Conservation (phyloP, 1,284 basidiomycete species). For the Irpex lacteus region DNA sequence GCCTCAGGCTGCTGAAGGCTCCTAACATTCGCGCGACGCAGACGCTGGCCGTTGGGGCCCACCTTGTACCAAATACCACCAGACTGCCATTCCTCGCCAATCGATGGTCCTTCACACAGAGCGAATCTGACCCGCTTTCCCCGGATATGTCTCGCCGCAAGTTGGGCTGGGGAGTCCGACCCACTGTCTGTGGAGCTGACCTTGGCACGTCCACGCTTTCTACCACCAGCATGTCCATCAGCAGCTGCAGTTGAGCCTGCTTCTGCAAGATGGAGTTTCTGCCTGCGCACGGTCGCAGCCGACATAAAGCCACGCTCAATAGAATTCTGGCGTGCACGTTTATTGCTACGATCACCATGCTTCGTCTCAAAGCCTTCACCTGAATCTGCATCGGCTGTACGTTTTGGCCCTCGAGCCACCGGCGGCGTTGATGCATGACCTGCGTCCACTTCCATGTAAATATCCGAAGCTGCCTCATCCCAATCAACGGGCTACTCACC, state of each 20-base stretch:
- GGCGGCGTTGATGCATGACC: constrained; percentile 18
- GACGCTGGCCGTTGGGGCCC: constrained; percentile 61
- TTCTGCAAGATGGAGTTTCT: constrained; percentile 72
- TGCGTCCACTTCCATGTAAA: constrained; percentile 27
- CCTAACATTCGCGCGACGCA: constrained; percentile 66
- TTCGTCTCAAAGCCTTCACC: constrained; percentile 29
- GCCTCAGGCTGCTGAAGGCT: constrained; percentile 62
- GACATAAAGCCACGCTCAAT: constrained; percentile 21
- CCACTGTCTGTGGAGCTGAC: constrained; percentile 44
- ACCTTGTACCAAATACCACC: constrained; percentile 70
- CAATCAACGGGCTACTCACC: constrained; percentile 17
- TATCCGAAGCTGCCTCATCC: constrained; percentile 10
- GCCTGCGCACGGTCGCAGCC: constrained; percentile 41
- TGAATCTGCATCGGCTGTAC: constrained; percentile 37
- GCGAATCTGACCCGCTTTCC: constrained; percentile 35
- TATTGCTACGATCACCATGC: constrained; percentile 23
- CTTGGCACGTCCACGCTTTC: constrained; percentile 65
- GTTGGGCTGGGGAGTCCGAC: constrained; percentile 28
- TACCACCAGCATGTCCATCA: constrained; percentile 49
- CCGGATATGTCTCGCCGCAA: constrained; percentile 33
- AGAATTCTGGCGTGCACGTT: constrained; percentile 46
- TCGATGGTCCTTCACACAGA: constrained; percentile 49
- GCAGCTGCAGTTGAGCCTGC: constrained; percentile 69
- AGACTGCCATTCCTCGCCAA: constrained; percentile 74
- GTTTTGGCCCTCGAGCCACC: constrained; percentile 46